phyloP scores from a whole-genome alignment of 371 early-diverging fungal genomes.

The Syncephalastrum contaminatum region DNA sequence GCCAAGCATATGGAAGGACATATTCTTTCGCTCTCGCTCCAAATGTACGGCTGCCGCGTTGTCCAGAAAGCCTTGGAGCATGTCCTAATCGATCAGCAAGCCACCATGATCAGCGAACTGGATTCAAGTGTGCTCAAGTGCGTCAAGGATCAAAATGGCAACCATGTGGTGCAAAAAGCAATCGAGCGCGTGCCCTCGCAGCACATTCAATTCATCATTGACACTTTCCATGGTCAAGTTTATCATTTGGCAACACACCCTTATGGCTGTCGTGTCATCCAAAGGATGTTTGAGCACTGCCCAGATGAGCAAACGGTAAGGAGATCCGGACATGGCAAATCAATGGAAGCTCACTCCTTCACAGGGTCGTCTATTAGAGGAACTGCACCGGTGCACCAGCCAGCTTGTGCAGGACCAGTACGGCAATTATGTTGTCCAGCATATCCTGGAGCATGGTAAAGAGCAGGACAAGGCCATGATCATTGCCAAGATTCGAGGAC shows the following conservation, averaged over 20 bases:
- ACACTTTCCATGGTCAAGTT: slow-evolving; percentile 98
- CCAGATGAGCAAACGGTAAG: slow-evolving; percentile 78
- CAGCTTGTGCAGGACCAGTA: slow-evolving; percentile 98
- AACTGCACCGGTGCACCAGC: slow-evolving; percentile 88
- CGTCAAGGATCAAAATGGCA: slow-evolving; percentile 99
- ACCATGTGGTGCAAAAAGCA: slow-evolving; percentile 99
- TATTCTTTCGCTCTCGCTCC: slow-evolving; percentile 91
- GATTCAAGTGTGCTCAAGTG: slow-evolving; percentile 95
- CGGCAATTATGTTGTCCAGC: slow-evolving; percentile 98
- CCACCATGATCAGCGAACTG: slow-evolving; percentile 87
- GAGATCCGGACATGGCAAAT: background rate
- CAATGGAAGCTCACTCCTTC: background rate
- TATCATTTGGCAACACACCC: slow-evolving; percentile 97
- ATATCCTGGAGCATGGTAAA: slow-evolving; percentile 95
- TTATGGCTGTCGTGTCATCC: slow-evolving; percentile 99
- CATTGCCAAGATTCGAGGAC: slow-evolving; percentile 88
- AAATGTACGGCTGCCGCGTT: slow-evolving; percentile 99
- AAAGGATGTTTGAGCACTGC: slow-evolving; percentile 99
- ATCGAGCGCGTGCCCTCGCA: slow-evolving; percentile 94
- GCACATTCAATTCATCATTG: slow-evolving; percentile 94
- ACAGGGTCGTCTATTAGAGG: slow-evolving; percentile 78
- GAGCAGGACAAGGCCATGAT: slow-evolving; percentile 82
- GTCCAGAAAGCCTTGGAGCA: slow-evolving; percentile 98
- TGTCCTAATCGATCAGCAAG: slow-evolving; percentile 85
- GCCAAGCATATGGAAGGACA: slow-evolving; percentile 94